phyloP scores from a whole-genome alignment of 495 filamentous ascomycete species.

The Schizothecium vesticola region DNA sequence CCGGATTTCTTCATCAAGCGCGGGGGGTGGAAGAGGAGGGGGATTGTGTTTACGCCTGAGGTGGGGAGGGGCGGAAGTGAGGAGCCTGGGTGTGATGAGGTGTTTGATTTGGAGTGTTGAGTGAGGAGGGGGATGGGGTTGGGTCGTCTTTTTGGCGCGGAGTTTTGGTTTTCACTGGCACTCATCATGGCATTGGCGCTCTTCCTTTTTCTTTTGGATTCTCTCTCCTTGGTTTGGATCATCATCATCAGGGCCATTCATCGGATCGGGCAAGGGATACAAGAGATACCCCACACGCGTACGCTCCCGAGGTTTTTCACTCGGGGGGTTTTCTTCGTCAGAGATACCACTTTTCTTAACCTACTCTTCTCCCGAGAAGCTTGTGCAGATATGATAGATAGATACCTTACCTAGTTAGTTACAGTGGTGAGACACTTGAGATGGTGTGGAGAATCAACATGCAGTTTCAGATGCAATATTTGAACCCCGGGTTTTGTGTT shows the following conservation, averaged over 20 bases:
- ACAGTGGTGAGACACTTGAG: neutral
- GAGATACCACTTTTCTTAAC: neutral
- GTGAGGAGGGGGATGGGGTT: too few species aligned
- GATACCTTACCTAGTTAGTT: neutral
- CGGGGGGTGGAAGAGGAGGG: slow-evolving; percentile 45
- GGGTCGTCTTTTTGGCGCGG: neutral
- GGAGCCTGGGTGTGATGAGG: slow-evolving; percentile 14
- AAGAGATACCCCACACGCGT: neutral
- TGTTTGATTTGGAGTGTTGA: slow-evolving; percentile 20
- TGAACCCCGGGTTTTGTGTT: neutral
- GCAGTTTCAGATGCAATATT: neutral
- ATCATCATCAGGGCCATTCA: neutral
- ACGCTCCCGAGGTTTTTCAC: too few species aligned
- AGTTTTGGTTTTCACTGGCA: neutral
- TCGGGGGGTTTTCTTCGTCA: neutral
- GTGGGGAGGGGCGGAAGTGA: neutral
- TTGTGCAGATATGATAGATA: neutral
- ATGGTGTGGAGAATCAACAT: neutral
- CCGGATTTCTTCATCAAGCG: slow-evolving; percentile 39
- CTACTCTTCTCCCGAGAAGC: neutral
- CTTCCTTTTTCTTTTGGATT: neutral
- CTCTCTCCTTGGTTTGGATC: neutral
- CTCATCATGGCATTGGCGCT: neutral
- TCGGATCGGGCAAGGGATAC: neutral
- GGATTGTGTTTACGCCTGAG: slow-evolving; percentile 39